A percentile compares a stretch with the other conserved stretches of the same genome.
Conservation (phyloP, 1,284 basidiomycete species). For the Cryptococcus hybrid region DNA sequence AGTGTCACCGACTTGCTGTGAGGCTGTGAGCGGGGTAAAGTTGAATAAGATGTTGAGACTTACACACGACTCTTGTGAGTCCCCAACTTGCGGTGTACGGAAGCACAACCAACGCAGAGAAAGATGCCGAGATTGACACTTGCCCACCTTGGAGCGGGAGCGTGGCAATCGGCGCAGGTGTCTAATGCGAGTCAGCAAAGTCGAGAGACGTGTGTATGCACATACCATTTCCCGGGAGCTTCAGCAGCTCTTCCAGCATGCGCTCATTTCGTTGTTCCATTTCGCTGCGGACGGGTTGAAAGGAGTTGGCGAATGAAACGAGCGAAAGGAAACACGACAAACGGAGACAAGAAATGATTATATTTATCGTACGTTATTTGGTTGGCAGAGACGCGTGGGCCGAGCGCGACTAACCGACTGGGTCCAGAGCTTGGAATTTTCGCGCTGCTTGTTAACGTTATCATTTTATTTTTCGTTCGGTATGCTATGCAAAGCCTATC, state of each 20-base stretch:
- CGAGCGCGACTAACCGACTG: too few relatives aligned
- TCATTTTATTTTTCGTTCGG: too few relatives aligned
- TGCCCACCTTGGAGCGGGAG: constrained; percentile 46
- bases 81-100: constrained; percentile 47
- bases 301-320: too few relatives aligned
- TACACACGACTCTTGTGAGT: constrained; percentile 49
- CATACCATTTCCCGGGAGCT: constrained; percentile 47
- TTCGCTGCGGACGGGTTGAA: background rate
- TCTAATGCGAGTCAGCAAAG: constrained; percentile 21
- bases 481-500: too few relatives aligned
- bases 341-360: too few relatives aligned
- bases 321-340: too few relatives aligned
- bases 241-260: constrained; percentile 45
- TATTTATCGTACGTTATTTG: too few relatives aligned
- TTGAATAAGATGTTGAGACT: constrained; percentile 8
- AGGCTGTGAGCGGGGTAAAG: background rate
- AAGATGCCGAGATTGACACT: constrained; percentile 46
- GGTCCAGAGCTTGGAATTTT: too few relatives aligned
- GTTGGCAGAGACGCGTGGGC: background rate
- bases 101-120: constrained; percentile 43
- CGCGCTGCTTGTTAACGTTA: too few relatives aligned
- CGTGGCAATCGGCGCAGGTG: constrained; percentile 47
- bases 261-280: constrained; percentile 41
- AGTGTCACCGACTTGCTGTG: constrained; percentile 47
- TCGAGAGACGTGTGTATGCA: background rate